Percentiles rank a stretch among this genome's conserved stretches.
phyloP scores from a whole-genome alignment of 106 monocot species.

The Chionographis japonica region DNA sequence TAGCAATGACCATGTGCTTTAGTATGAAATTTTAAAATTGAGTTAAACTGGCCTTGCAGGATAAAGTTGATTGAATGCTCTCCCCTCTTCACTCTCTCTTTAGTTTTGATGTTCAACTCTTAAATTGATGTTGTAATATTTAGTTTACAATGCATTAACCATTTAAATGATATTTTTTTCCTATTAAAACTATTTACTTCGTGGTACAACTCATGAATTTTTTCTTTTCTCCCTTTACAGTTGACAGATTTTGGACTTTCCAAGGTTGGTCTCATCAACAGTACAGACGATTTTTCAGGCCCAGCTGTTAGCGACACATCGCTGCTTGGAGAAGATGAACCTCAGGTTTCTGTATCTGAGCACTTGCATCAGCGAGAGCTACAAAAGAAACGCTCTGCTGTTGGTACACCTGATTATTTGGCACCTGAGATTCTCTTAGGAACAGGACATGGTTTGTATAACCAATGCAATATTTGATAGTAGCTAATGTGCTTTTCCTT shows the following conservation, averaged over 20 bases:
- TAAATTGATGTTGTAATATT: too few species aligned
- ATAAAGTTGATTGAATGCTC: too few species aligned
- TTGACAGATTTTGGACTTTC: slow-evolving; percentile 99
- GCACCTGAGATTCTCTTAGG: slow-evolving; percentile 71
- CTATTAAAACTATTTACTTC: neutral
- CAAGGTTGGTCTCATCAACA: slow-evolving; percentile 98
- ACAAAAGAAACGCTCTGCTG: slow-evolving; percentile 49
- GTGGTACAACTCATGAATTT: slow-evolving; percentile 7
- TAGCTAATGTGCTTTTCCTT: neutral
- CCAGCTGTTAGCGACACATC: slow-evolving; percentile 85
- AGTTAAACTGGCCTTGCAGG: too few species aligned
- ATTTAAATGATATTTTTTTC: too few species aligned
- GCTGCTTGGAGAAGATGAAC: slow-evolving; percentile 88
- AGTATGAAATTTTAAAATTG: slow-evolving; percentile 1
- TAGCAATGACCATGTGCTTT: too few species aligned
- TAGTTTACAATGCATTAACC: too few species aligned
- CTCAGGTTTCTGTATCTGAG: slow-evolving; percentile 52
- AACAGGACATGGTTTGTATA: slow-evolving; percentile 56
- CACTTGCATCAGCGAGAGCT: slow-evolving; percentile 35
- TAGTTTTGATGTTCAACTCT: too few species aligned
- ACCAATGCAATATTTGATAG: neutral
- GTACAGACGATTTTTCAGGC: slow-evolving; percentile 96
- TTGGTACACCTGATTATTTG: slow-evolving; percentile 71
- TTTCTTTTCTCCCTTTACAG: slow-evolving; percentile 30
- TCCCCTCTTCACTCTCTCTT: neutral